Evolutionary conservation across 495 filamentous ascomycete species (phyloP), one percentile per base, ranked within the genome.

Genomic region (Xanthoparmelia taractica): DNA sequence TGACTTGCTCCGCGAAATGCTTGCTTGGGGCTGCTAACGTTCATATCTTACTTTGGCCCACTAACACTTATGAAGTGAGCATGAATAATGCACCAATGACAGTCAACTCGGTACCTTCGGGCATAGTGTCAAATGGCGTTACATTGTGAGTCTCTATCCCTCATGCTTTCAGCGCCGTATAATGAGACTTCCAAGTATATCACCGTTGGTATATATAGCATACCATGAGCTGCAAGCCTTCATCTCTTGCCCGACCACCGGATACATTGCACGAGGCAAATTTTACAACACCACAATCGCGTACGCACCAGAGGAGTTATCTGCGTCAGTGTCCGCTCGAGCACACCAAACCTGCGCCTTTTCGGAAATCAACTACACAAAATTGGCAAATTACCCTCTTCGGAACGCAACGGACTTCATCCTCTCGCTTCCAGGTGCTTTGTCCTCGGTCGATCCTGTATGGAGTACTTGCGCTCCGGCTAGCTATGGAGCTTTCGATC

Each of bases 401-500:
- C 4, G 23, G n/a, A 20, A 25, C 12, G 20, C n/a, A 20, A 40
- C 57, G 11, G 25, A 38, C 23, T 43, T 29, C 10, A 43, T 59
- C 27, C 41, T 59, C 4, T 59, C 57, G 57, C 57, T 59, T 41
- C 57, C 57, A 4, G n/a, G 15, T 6, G 57, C 31, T 1, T 31
- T 59, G 20, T 43, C 37, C 11, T 33, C 31, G 12, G 23, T 23
- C 6, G 25, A 59, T n/a, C 25, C 57, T 7, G 37, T 23, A 17
- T 59, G 37, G 37, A 43, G 41, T 11, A 36, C 37, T 31, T 59
- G 37, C 37, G 8, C 23, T 41, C 37, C 57, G 18, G 15, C 18
- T 59, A 43, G 20, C 10, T 59, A 43, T 41, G 37, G 57, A 31
- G 25, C 57, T 17, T 43, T 59, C 23, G 57, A 59, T 31, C 57